A percentile compares a stretch with the other conserved stretches of the same genome.
phyloP scores from a whole-genome alignment of 2,329 filamentous ascomycete genomes.

The Bipolaris sorokiniana region DNA sequence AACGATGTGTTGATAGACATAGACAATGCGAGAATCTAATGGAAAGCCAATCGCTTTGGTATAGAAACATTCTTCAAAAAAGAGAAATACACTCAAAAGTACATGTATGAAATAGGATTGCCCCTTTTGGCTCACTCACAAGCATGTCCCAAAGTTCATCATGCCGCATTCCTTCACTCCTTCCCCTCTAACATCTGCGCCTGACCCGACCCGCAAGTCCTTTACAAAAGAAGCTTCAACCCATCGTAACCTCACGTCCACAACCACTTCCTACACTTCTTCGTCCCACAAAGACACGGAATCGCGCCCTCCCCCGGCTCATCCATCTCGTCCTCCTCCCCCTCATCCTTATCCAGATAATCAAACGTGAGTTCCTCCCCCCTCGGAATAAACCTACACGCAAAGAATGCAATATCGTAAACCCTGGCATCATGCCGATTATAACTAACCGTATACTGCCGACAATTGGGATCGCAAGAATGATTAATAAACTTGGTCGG shows the following conservation, averaged over 20 bases:
- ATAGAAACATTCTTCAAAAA: no score
- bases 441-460: constrained; percentile 79
- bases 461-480: constrained; percentile 77
- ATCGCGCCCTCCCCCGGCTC: constrained; percentile 55
- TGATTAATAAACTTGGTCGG: constrained; percentile 85
- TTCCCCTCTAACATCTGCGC: not conserved
- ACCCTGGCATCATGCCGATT: constrained; percentile 76
- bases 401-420: constrained; percentile 80
- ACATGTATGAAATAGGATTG: no score
- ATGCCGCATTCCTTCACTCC: not conserved
- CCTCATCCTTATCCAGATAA: constrained; percentile 72
- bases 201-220: no score
- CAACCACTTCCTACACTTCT: constrained; percentile 71
- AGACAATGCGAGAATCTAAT: no score
- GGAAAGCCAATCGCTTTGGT: no score
- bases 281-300: constrained; percentile 64
- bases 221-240: not conserved
- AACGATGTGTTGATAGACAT: no score
- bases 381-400: constrained; percentile 67
- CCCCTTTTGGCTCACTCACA: no score
- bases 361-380: constrained; percentile 80
- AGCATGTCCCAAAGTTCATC: no score
- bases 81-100: no score
- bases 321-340: constrained; percentile 64
- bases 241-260: constrained; percentile 56